Evolutionary conservation across 2,329 filamentous ascomycete species (phyloP), one percentile per base, ranked within the genome.

Genomic region (Paraphaeosphaeria minitans): DNA sequence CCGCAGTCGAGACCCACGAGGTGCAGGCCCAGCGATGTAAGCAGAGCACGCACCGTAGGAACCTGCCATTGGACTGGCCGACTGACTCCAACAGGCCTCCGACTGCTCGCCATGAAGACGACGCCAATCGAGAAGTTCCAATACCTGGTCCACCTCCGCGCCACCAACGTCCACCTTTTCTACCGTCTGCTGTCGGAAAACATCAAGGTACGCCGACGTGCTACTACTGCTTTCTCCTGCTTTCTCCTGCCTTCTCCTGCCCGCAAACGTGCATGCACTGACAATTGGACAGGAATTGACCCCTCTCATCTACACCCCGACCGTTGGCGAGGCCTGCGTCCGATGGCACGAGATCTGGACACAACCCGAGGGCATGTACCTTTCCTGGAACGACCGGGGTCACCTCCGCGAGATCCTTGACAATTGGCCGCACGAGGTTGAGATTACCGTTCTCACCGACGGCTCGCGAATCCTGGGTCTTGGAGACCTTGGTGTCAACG

Each of bases 301-400:
- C 80, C 91, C 91, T 50, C 82, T 94, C 65, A 91, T 95, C 70
- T 95, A 95, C 81, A 95, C 91, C 19, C 91, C 91, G 47, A 93
- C 91, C 72, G 93, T 99, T 70, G 95, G 95, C 71, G 94, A 98
- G 77, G 95, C 96, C 66, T 99, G 95, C 82, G 84, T 97, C 75
- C 90, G 94, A 80, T 99, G 96, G 87, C 97, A 93, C 41, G 92
- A 94, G 71, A 87, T 98, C 69, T 98, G 96, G 83, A 96, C 93
- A 60, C 90, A 93, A 67, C 93, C 95, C 22, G 95, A 98, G 83
- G 93, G 87, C 65, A 86, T 98, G 79, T 99, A 98, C 82, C 91
- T 99, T 65, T 97, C 93, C 61, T 97, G 92, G 80, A 91, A 92
- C 79, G 94, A 99, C 82, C 89, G 91, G 65, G 95, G 93, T 74